Base-by-base conservation (phyloP, 1,284 basidiomycete species). In the Boletus semigastroideus region DNA sequence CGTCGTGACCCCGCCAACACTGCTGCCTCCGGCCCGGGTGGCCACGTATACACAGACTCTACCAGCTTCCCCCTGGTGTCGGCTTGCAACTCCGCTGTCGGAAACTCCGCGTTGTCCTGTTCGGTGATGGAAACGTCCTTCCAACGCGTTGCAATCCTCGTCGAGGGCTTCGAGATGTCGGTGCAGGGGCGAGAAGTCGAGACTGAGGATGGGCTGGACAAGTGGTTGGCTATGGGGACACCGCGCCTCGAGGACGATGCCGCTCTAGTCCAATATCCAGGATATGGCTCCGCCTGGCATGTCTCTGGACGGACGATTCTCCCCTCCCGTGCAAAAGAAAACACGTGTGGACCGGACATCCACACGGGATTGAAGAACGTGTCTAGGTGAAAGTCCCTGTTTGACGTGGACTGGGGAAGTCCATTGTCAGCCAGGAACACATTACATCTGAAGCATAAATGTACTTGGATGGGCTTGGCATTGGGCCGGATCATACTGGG, bases 41-140 rank as follows among this genome's bases (percentile, higher is more conserved):
- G 65, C 66, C 67, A 68, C 19, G 49, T 42, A 36, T 54, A 48
- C 22, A 63, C 68, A 1, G 38, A 14, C 8, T 51, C 51, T 14
- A 54, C 8, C 5, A 49, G 1, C 37, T 31, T 45, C 7, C 28
- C 27, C 37, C 33, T 54, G 34, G 42, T 42, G 31, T 59, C 64
- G 2, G 43, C 38, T 9, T 5, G 13, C 11, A 27, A 25, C 38
- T 17, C 22, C 31, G 43, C 44, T 3, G 44, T 57, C 17, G 36
- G 48, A 16, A 63, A 61, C 37, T 66, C 62, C 0, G 48, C 62
- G 6, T 65, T 59, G 27, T 68, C 68, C 2, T 52, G 54, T 19
- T 70, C 65, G 1, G 52, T 65, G 27, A 70, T 55, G 11, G 59
- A 54, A 6, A 68, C 53, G 11, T 61, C 64, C 58, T 69, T 69